phyloP scores from a whole-genome alignment of 352 stramenopile species.

The Pythium aphanidermatum region DNA sequence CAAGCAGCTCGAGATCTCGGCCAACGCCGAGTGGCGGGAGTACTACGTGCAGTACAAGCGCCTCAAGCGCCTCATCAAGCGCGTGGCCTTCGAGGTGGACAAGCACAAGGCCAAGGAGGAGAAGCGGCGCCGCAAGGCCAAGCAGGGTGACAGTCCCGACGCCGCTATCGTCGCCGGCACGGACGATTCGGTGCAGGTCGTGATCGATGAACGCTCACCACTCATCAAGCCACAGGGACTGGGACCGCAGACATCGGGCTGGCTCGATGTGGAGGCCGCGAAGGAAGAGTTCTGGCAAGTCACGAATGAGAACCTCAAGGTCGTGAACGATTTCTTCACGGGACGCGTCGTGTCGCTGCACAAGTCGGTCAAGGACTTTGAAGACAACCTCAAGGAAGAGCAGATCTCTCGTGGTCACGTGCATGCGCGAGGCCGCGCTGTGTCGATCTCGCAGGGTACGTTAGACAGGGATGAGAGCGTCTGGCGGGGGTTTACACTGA shows the following conservation, averaged over 20 bases:
- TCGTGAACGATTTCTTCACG: constrained; percentile 82
- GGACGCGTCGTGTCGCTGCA: constrained; percentile 61
- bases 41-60: constrained; percentile 91
- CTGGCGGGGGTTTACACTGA: too few relatives aligned
- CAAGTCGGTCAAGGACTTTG: constrained; percentile 73
- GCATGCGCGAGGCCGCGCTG: constrained; percentile 46
- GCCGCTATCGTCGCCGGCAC: constrained; percentile 21
- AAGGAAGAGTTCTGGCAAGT: constrained; percentile 84
- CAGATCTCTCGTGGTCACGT: constrained; percentile 72
- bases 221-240: constrained; percentile 62
- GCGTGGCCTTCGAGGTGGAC: constrained; percentile 85
- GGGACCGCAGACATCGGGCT: constrained; percentile 22
- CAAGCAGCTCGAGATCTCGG: constrained; percentile 89
- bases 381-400: constrained; percentile 56
- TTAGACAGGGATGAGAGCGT: too few relatives aligned
- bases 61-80: constrained; percentile 88
- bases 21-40: constrained; percentile 84
- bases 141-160: not conserved
- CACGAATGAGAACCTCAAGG: constrained; percentile 69
- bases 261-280: constrained; percentile 57
- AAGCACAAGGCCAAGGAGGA: constrained; percentile 70
- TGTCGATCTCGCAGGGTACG: constrained; percentile 49
- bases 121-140: constrained; percentile 26
- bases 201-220: constrained; percentile 63
- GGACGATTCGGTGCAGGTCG: constrained; percentile 25